Base-by-base conservation (phyloP, 108 stramenopile genomes). In the Skeletonema tropicum region DNA sequence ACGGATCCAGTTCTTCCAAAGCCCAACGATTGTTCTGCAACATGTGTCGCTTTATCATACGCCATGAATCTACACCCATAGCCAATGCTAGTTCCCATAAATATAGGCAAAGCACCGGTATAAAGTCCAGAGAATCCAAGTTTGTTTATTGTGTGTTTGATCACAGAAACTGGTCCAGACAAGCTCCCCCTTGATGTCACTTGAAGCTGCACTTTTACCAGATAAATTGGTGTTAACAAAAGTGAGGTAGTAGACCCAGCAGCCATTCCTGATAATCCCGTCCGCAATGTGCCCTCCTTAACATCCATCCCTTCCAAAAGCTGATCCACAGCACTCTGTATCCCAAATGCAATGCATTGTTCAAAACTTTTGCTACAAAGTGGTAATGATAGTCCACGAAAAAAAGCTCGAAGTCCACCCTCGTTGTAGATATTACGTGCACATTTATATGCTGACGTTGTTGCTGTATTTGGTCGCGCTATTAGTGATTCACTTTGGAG, bases 211-310 rank as follows among this genome's bases (percentile, higher is more conserved):
- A 45, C 42, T n/a, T 45, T 45, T 15, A 45, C 42, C 15, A 45
- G 42, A 45, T 45, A 45, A 45, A 45, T 45, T 45, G 42, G 42
- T n/a, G 42, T 45, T n/a, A 45, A 45, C 42, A 45, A 45, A 45
- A 45, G 42, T 45, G 42, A 15, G 5, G 42, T 45, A 15, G 15
- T 45, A n/a, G 42, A 45, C 15, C 42, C 42, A 45, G 42, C 42
- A 0, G 42, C 42, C 42, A 45, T 45, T 45, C 42, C 42, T n/a
- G 42, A 45, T 45, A 45, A 45, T 15, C 42, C 42, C 11, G 15
- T 45, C 15, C 42, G 42, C 15, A 45, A 45, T 15, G 42, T 45
- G 1, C 42, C 42, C 42, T 45, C 42, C 15, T 45, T 5, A 15
- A 45, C 14, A 45, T 45, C 42, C 42, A 45, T 45, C 42, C 42